Conservation (phyloP, 176 grass and related monocot genomes). For the Triticum aestivum region IWGSC_CS_RefSeq_v2.1 NC_057813.1:64692033-64692532, state of each 20-base stretch:
- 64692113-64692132: too few relatives aligned
- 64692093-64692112: background rate
- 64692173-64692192: too few relatives aligned
- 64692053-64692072: background rate
- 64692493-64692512: background rate
- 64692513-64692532: background rate
- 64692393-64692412: background rate
- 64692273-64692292: background rate
- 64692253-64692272: background rate
- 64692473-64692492: too few relatives aligned
- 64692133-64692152: too few relatives aligned
- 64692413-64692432: background rate
- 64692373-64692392: background rate
- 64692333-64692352: background rate
- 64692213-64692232: too few relatives aligned
- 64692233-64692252: background rate
- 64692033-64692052: background rate
- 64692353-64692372: background rate
- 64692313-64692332: background rate
- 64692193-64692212: too few relatives aligned
- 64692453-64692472: background rate
- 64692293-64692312: background rate
- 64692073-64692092: background rate
- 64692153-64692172: too few relatives aligned
- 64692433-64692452: background rate